Percentiles rank a stretch among this genome's conserved stretches.
These are phyloP conservation scores for Beauveria australis DNA, from an alignment of 2,329 filamentous ascomycete genomes.

Conservation along the genomic window DNA sequence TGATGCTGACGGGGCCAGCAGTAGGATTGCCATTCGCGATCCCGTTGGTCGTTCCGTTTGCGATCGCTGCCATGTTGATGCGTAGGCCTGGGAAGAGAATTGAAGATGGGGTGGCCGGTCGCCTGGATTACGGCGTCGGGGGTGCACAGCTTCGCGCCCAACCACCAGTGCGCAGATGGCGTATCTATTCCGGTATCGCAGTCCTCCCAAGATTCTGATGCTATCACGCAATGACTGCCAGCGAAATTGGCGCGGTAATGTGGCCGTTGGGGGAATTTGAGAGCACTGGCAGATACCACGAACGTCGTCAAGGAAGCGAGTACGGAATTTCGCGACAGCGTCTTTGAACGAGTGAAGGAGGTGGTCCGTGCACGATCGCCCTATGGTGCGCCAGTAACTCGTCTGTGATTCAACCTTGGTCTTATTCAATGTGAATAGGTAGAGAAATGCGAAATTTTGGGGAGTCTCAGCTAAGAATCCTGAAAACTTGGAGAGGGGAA, in stretches of 20 bases:
- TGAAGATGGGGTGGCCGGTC: not conserved
- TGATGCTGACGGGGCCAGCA: conserved; percentile 37
- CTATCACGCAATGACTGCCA: not conserved
- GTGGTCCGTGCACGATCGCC: conserved; percentile 11
- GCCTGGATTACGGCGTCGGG: not conserved
- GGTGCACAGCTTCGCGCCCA: conserved; percentile 6
- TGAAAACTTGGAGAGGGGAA: too few relatives aligned
- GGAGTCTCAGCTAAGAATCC: too few relatives aligned
- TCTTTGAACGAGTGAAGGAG: not conserved
- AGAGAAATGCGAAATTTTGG: not conserved
- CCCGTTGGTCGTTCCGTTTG: conserved; percentile 38
- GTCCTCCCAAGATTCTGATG: not conserved
- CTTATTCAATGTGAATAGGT: not conserved
- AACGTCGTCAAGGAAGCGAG: conserved; percentile 2
- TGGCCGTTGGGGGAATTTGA: not conserved
- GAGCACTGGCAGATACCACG: conserved; percentile 1
- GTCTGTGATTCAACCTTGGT: not conserved
- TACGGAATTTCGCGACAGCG: conserved; percentile 11
- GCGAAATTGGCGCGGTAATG: conserved; percentile 3
- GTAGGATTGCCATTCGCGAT: conserved; percentile 29
- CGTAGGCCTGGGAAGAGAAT: not conserved
- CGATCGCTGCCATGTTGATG: conserved; percentile 31
- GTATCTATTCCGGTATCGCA: not conserved
- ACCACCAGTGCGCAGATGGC: not conserved
- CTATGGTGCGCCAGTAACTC: not conserved